Evolutionary conservation across 805 yeast genomes (phyloP).

Genomic region (Candida gorgasii): DNA sequence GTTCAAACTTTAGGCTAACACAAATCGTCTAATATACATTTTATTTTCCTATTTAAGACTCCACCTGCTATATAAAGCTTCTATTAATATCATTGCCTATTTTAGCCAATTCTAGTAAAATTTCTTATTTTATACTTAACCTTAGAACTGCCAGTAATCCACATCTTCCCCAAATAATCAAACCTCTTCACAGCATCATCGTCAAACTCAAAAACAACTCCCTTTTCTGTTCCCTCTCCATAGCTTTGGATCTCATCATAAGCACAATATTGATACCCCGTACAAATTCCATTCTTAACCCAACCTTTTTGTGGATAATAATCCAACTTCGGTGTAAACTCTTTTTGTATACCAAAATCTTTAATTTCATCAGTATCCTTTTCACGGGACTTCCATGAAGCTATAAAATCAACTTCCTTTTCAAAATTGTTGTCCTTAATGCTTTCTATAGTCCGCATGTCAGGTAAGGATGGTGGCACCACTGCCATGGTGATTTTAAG

Average conservation of each 20-base stretch:
- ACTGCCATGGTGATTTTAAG: constrained; percentile 35
- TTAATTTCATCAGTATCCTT: constrained; percentile 35
- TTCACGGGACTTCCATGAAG: constrained; percentile 23
- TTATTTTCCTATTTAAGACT: not conserved
- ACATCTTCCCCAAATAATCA: constrained; percentile 36
- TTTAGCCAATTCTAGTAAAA: too few species aligned
- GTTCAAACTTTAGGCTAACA: too few species aligned
- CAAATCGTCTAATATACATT: not conserved
- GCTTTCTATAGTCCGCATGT: constrained; percentile 21
- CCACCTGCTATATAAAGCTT: too few species aligned
- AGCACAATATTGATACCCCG: constrained; percentile 42
- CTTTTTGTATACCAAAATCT: constrained; percentile 14
- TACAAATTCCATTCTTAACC: constrained; percentile 37
- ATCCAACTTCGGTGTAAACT: constrained; percentile 13
- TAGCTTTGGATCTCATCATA: constrained; percentile 28
- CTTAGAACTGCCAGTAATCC: constrained; percentile 24
- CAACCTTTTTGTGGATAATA: constrained; percentile 45
- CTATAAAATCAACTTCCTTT: constrained; percentile 19
- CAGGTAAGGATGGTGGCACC: constrained; percentile 42
- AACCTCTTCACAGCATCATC: constrained; percentile 12
- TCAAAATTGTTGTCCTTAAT: constrained; percentile 17
- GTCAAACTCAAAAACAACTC: constrained; percentile 26
- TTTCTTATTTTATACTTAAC: too few species aligned
- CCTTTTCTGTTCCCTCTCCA: constrained; percentile 20
- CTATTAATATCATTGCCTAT: too few species aligned